A percentile compares a stretch with the other conserved stretches of the same genome.
Conservation (phyloP, 306 rosid species). For the Rosa multiflora region DNA sequence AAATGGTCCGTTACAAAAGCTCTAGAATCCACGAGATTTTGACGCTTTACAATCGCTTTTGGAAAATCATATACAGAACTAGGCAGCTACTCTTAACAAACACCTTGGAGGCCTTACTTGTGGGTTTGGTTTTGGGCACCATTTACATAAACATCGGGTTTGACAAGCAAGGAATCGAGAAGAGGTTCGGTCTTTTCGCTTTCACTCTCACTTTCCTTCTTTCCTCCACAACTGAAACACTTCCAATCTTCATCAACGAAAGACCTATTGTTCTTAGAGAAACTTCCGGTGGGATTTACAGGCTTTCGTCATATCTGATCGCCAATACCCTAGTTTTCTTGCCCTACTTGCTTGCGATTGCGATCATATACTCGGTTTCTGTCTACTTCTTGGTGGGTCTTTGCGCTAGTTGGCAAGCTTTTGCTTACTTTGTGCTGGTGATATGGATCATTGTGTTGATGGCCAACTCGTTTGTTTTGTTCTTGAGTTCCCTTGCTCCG, state of each 20-base stretch:
- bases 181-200: slow-evolving; percentile 85
- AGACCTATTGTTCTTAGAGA: slow-evolving; percentile 83
- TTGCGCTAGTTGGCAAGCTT: slow-evolving; percentile 77
- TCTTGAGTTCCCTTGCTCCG: slow-evolving; percentile 83
- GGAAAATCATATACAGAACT: slow-evolving; percentile 80
- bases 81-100: slow-evolving; percentile 75
- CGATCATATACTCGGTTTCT: slow-evolving; percentile 71
- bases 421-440: slow-evolving; percentile 72
- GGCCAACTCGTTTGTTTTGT: slow-evolving; percentile 85
- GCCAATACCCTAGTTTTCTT: slow-evolving; percentile 92
- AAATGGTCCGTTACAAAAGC: slow-evolving; percentile 52
- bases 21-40: slow-evolving; percentile 67
- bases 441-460: slow-evolving; percentile 72
- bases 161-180: slow-evolving; percentile 67
- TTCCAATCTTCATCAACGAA: slow-evolving; percentile 82
- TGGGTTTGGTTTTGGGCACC: slow-evolving; percentile 86
- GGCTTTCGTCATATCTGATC: slow-evolving; percentile 83
- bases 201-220: slow-evolving; percentile 88
- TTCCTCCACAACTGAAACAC: slow-evolving; percentile 84
- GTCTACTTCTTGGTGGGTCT: slow-evolving; percentile 89
- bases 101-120: slow-evolving; percentile 74
- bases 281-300: slow-evolving; percentile 82
- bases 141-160: slow-evolving; percentile 83
- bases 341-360: slow-evolving; percentile 69
- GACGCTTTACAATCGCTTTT: slow-evolving; percentile 61